Percentiles rank a stretch among this genome's conserved stretches.
These are phyloP conservation scores for Thermothelomyces thermophilus DNA, from an alignment of 2,329 filamentous ascomycete genomes.

Conservation along the genomic window DNA sequence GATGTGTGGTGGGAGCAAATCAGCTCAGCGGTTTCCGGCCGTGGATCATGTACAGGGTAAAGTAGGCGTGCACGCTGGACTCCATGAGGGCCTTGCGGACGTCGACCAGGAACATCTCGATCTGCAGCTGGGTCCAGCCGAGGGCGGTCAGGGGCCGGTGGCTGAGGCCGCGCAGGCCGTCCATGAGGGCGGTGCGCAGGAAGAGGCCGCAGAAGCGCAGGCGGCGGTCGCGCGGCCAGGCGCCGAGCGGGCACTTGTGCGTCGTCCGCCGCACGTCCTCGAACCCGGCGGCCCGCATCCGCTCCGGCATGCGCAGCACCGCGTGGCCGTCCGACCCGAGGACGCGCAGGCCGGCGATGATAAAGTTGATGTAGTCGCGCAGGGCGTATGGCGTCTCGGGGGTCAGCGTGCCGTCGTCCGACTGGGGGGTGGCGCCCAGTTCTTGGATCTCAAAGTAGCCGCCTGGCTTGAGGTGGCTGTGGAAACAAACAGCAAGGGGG, in stretches of 20 bases:
- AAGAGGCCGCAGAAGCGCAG: constrained; percentile 41
- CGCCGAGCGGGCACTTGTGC: constrained; percentile 44
- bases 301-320: constrained; percentile 31
- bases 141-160: constrained; percentile 29
- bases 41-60: constrained; percentile 29
- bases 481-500: too few relatives aligned
- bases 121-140: constrained; percentile 31
- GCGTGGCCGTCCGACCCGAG: constrained; percentile 39
- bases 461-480: constrained; percentile 45
- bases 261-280: constrained; percentile 27
- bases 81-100: constrained; percentile 31
- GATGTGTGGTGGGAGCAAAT: too few relatives aligned
- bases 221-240: constrained; percentile 39
- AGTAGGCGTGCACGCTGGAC: constrained; percentile 27
- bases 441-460: constrained; percentile 47
- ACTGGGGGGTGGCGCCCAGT: constrained; percentile 35
- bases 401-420: constrained; percentile 40
- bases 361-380: constrained; percentile 39
- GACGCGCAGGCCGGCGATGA: constrained; percentile 35
- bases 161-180: constrained; percentile 29
- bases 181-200: constrained; percentile 36
- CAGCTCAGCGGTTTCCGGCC: constrained; percentile 28
- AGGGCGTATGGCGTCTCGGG: constrained; percentile 38
- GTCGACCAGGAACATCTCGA: constrained; percentile 33
- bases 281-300: constrained; percentile 39